Evolutionary conservation across 768 basidiomycete species (phyloP), one percentile per base, ranked within the genome.

Genomic region (Kwoniella mangroviensis): DNA sequence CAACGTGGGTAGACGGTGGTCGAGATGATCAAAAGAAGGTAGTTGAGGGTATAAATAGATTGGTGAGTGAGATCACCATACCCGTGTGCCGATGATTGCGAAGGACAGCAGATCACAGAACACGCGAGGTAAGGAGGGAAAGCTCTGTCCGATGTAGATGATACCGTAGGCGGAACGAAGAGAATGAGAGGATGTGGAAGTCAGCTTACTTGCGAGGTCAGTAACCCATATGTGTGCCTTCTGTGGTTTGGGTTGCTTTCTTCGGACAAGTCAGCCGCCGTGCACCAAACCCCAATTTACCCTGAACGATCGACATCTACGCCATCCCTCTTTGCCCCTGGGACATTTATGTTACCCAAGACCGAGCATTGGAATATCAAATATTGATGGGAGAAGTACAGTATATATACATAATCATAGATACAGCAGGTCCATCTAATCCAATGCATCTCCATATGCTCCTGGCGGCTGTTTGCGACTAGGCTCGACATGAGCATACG

Each of bases 401-500:
- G 56, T 60, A 12, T 63, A 12, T 63, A 63, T 28, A 21, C 62
- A 63, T 43, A 15, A 34, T 34, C 41, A 34, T 49, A 53, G 45
- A 63, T 63, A 43, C 11, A 15, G 15, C 28, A 12, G 9, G 5
- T 10, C 34, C 12, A 42, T 43, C 54, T 56, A 59, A n/a, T 68
- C 65, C 45, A 73, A 40, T 15, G 76, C 65, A 54, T 80, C 79
- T 1, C 49, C 72, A 65, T 71, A 75, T 10, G 66, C 66, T n/a
- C 75, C 71, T 6, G 77, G 75, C 21, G 65, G 58, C 34, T 26
- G 61, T 75, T 67, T 73, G 41, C 81, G 70, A 65, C 78, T 78
- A 5, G 77, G 72, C 7, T 82, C 81, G 0, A 82, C 81, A 68
- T 81, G 79, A 12, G 73, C 72, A 67, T 80, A 79, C 13, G 80